These are phyloP conservation scores for Schoenoplectus tabernaemontani DNA, from an alignment of 202 grass and related monocot genomes.

Conservation along the genomic window DNA sequence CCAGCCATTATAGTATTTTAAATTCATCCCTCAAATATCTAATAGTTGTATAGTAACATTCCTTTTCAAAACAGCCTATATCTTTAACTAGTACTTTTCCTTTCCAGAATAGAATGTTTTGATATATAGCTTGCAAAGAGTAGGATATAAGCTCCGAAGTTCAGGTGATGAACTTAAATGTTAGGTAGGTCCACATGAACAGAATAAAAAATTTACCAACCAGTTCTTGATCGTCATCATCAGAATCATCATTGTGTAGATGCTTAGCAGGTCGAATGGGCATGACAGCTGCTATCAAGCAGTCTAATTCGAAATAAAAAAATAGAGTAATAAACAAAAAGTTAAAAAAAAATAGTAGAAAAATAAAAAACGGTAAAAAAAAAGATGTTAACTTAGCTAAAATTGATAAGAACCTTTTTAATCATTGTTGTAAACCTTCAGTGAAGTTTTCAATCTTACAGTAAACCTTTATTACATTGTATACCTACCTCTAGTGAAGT, in stretches of 20 bases:
- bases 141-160: background rate
- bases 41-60: background rate
- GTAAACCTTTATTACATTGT: background rate
- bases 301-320: slow-evolving; percentile 6
- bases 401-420: background rate
- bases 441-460: too few species aligned
- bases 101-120: background rate
- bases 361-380: background rate
- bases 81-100: background rate
- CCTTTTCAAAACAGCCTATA: background rate
- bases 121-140: background rate
- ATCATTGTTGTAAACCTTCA: too few species aligned
- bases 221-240: slow-evolving; percentile 22
- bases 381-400: background rate
- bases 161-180: background rate
- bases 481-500: background rate
- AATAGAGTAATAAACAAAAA: background rate
- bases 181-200: background rate
- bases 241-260: background rate
- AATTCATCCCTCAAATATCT: background rate
- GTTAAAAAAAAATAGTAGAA: background rate
- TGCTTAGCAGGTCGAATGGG: slow-evolving; percentile 20
- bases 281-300: slow-evolving; percentile 21
- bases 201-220: slow-evolving; percentile 12
- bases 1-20: background rate